These are phyloP conservation scores for Trichophyton schoenleinii DNA, from an alignment of 2,329 filamentous ascomycete genomes.

Conservation along the genomic window DNA sequence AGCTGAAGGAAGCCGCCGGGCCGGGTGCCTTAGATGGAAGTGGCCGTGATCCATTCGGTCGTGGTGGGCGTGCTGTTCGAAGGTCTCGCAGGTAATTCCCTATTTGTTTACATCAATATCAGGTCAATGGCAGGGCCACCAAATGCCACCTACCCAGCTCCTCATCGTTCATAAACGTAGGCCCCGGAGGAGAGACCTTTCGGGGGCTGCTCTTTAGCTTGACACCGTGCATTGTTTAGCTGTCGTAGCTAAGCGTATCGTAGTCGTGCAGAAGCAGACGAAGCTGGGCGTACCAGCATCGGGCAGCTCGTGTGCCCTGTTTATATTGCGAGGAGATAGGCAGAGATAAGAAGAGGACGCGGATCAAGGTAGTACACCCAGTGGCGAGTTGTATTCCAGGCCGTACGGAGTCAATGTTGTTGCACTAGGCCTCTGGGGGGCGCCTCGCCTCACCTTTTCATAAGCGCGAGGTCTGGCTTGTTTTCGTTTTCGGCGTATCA, in stretches of 20 bases:
- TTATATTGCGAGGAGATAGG: neutral
- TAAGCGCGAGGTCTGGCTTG: neutral
- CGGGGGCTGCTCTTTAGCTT: constrained; percentile 24
- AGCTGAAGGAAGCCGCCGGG: constrained; percentile 17
- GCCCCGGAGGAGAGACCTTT: constrained; percentile 36
- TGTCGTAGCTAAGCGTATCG: too few relatives aligned
- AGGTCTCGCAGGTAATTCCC: constrained; percentile 49
- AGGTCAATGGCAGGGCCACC: neutral
- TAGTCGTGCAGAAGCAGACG: neutral
- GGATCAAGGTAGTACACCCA: neutral
- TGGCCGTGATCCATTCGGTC: constrained; percentile 50
- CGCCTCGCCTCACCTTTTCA: neutral
- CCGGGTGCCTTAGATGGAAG: constrained; percentile 38
- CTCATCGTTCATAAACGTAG: constrained; percentile 35
- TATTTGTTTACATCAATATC: constrained; percentile 18
- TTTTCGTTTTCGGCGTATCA: constrained; percentile 9
- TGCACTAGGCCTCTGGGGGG: neutral
- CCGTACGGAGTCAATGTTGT: neutral
- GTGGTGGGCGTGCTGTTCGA: constrained; percentile 43
- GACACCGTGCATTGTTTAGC: neutral
- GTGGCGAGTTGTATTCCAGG: neutral
- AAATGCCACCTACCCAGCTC: constrained; percentile 32
- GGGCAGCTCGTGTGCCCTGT: neutral
- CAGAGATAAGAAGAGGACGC: neutral
- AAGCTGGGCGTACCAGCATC: neutral